Conservation (phyloP, 805 yeast species). For the Candida corydali region DNA sequence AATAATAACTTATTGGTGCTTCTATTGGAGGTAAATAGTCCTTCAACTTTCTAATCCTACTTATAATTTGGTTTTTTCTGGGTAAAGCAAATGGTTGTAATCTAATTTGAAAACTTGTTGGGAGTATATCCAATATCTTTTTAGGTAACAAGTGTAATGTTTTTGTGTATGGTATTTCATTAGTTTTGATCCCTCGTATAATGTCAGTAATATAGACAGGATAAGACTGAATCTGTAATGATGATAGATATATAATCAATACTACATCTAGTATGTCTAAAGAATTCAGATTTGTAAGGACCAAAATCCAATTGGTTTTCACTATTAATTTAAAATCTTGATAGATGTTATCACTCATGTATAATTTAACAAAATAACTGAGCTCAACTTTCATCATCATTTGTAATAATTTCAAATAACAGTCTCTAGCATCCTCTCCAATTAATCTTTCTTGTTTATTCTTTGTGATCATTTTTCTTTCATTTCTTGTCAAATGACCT, state of each 20-base stretch:
- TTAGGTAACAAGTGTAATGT: conserved; percentile 39
- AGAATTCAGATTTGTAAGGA: conserved; percentile 10
- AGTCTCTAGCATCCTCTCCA: conserved; percentile 45
- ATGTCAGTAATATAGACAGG: conserved; percentile 53
- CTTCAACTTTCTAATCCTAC: conserved; percentile 11
- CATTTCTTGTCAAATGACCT: conserved; percentile 24
- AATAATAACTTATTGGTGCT: conserved; percentile 23
- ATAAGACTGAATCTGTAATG: conserved; percentile 38
- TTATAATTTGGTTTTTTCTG: conserved; percentile 29
- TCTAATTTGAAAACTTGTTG: conserved; percentile 28
- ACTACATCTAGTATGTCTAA: conserved; percentile 23
- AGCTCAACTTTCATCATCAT: conserved; percentile 47
- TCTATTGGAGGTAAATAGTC: neutral
- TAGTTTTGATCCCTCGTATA: conserved; percentile 35
- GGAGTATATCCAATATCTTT: conserved; percentile 30
- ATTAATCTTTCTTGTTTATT: conserved; percentile 22
- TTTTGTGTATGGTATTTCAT: conserved; percentile 47
- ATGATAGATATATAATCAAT: conserved; percentile 47
- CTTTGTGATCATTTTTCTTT: conserved; percentile 13
- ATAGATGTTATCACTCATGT: conserved; percentile 12
- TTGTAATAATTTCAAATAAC: conserved; percentile 49
- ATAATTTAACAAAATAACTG: conserved; percentile 10
- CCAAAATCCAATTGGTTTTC: conserved; percentile 30
- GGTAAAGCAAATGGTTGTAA: conserved; percentile 43
- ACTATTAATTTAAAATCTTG: conserved; percentile 19